A percentile compares a stretch with the other conserved stretches of the same genome.
Evolutionary conservation across 2,329 filamentous ascomycete genomes (phyloP).

Genomic region (Dactylellina parvicollis): DNA sequence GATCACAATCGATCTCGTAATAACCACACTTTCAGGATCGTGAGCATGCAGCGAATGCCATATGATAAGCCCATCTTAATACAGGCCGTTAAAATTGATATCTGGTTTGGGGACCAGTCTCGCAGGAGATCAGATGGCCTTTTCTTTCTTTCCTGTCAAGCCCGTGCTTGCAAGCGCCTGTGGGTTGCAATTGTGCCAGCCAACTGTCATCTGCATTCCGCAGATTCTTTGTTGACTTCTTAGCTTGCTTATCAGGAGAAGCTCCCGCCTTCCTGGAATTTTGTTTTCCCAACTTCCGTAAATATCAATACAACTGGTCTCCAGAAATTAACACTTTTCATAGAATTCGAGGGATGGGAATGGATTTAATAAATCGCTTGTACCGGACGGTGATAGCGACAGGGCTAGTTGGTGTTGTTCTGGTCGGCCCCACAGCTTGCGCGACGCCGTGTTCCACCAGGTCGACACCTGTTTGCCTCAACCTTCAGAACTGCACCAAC

Average conservation of each 20-base stretch:
- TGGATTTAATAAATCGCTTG: constrained; percentile 12
- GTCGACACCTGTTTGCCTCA: constrained; percentile 36
- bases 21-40: constrained; percentile 20
- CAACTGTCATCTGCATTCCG: constrained; percentile 34
- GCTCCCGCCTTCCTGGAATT: constrained; percentile 2
- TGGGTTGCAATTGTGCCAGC: constrained; percentile 28
- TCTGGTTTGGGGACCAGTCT: not conserved
- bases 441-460: constrained; percentile 20
- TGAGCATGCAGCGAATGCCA: constrained; percentile 11
- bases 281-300: constrained; percentile 1
- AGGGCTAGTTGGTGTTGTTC: constrained; percentile 19
- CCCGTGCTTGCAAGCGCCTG: constrained; percentile 2
- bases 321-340: not conserved
- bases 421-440: constrained; percentile 14
- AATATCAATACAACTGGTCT: constrained; percentile 1
- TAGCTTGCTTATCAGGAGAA: constrained; percentile 29
- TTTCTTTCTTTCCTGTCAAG: not conserved
- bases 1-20: constrained; percentile 39
- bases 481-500: constrained; percentile 49
- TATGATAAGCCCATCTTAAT: constrained; percentile 30
- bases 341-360: not conserved
- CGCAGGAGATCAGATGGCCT: not conserved
- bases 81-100: not conserved
- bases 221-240: constrained; percentile 21
- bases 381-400: constrained; percentile 4